A percentile compares a stretch with the other conserved stretches of the same genome.
These are phyloP conservation scores for Sugiyamaella marilandica DNA, from an alignment of 805 yeast species.

Conservation along the genomic window DNA sequence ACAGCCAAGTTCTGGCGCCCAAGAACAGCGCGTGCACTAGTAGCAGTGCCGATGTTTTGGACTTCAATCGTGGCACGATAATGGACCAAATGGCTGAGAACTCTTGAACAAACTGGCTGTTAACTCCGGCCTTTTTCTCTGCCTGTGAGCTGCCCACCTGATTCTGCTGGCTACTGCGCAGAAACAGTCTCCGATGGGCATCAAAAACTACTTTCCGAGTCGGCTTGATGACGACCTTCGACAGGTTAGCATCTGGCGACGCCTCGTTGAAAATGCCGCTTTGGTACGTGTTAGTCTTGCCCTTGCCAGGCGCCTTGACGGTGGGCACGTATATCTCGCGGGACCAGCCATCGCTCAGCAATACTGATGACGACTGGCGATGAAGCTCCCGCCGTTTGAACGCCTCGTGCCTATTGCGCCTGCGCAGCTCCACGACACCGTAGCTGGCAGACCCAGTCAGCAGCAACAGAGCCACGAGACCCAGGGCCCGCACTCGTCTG, in stretches of 20 bases:
- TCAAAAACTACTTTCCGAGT: conserved; percentile 28
- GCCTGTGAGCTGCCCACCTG: conserved; percentile 7
- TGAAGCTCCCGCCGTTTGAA: conserved; percentile 6
- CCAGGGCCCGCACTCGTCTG: neutral
- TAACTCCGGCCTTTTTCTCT: conserved; percentile 31
- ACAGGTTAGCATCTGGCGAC: conserved; percentile 12
- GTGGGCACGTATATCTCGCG: conserved; percentile 28
- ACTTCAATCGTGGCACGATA: conserved; percentile 67
- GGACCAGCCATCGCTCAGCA: conserved; percentile 27
- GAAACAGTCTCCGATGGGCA: conserved; percentile 29
- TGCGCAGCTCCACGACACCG: neutral
- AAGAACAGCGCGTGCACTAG: conserved; percentile 69
- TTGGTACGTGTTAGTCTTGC: neutral
- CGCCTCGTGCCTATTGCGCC: neutral
- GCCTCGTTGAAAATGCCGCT: conserved; percentile 1
- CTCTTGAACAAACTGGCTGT: conserved; percentile 68
- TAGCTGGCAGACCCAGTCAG: conserved; percentile 1
- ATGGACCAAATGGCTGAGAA: conserved; percentile 72
- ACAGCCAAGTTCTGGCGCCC: conserved; percentile 79
- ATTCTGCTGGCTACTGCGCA: conserved; percentile 8
- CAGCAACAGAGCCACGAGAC: neutral
- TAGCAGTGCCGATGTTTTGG: conserved; percentile 62
- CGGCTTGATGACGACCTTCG: conserved; percentile 28
- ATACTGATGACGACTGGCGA: conserved; percentile 23
- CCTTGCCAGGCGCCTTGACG: neutral